Evolutionary conservation across 768 basidiomycete species (phyloP).

Genomic region (Tricholoma flavovirens): DNA sequence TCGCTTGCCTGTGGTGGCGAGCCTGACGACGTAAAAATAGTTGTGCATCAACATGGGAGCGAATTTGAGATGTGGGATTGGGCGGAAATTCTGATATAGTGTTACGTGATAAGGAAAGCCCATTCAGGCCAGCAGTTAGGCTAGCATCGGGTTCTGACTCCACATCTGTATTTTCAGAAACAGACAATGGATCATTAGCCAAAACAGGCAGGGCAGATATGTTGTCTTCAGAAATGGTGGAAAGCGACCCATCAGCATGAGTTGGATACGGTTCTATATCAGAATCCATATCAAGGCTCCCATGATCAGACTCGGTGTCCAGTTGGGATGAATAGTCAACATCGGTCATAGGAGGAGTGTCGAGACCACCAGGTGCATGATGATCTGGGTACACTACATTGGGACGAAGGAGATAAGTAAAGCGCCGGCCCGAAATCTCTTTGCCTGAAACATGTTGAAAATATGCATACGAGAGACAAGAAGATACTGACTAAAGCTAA

Average conservation of each 20-base stretch:
- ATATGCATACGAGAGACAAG: neutral
- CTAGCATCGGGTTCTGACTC: conserved; percentile 21
- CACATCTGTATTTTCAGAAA: conserved; percentile 25
- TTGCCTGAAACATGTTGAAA: conserved; percentile 38
- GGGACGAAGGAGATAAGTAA: conserved; percentile 79
- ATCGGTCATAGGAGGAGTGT: conserved; percentile 74
- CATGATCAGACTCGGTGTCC: conserved; percentile 47
- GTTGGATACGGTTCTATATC: conserved; percentile 40
- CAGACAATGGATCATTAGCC: conserved; percentile 31
- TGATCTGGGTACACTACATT: conserved; percentile 61
- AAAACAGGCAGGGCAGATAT: neutral
- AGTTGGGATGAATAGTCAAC: conserved; percentile 48
- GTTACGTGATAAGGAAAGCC: conserved; percentile 25
- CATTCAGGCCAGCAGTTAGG: conserved; percentile 28
- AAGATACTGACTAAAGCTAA: conserved; percentile 67
- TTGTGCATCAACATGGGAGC: conserved; percentile 31
- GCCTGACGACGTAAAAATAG: conserved; percentile 25
- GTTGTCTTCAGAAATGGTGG: conserved; percentile 9
- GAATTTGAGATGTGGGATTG: conserved; percentile 6
- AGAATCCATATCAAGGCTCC: conserved; percentile 40
- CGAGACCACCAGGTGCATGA: conserved; percentile 35
- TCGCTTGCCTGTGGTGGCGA: conserved; percentile 12
- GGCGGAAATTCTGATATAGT: conserved; percentile 5
- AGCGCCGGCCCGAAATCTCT: conserved; percentile 49
- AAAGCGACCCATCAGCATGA: conserved; percentile 12